These are phyloP conservation scores for Ogataea paradorogensis DNA, from an alignment of 805 yeast genomes.

Conservation along the genomic window DNA sequence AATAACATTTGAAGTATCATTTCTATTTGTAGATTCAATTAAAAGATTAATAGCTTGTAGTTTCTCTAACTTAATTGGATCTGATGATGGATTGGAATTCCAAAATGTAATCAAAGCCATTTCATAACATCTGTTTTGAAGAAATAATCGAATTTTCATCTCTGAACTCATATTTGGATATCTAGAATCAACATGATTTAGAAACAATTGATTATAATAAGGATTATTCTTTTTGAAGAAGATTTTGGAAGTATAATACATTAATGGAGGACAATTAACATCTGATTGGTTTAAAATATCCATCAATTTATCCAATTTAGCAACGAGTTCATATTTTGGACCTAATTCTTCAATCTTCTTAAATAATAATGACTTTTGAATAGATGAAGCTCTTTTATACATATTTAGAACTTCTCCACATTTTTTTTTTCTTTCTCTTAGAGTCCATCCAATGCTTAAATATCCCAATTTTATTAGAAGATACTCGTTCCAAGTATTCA, in stretches of 20 bases:
- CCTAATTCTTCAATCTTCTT: background rate
- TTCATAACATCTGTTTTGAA: constrained; percentile 23
- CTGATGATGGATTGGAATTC: constrained; percentile 4
- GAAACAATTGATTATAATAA: constrained; percentile 12
- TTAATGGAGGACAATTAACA: background rate
- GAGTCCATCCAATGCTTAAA: background rate
- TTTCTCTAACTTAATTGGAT: constrained; percentile 1
- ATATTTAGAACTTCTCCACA: constrained; percentile 3
- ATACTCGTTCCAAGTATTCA: constrained; percentile 45
- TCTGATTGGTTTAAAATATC: background rate
- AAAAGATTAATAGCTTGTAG: constrained; percentile 17
- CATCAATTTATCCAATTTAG: background rate
- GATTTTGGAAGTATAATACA: constrained; percentile 7
- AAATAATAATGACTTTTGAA: no score
- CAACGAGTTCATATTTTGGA: background rate
- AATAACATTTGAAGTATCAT: constrained; percentile 21
- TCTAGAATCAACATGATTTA: constrained; percentile 4
- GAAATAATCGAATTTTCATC: constrained; percentile 18
- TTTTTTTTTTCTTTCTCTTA: background rate
- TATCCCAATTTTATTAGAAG: background rate
- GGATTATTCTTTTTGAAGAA: constrained; percentile 12
- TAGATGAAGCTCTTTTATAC: background rate
- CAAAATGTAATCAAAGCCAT: constrained; percentile 22
- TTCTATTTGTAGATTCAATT: constrained; percentile 18
- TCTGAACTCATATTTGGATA: background rate